phyloP scores from a whole-genome alignment of 805 yeast genomes.

The Myxozyma monticola region DNA sequence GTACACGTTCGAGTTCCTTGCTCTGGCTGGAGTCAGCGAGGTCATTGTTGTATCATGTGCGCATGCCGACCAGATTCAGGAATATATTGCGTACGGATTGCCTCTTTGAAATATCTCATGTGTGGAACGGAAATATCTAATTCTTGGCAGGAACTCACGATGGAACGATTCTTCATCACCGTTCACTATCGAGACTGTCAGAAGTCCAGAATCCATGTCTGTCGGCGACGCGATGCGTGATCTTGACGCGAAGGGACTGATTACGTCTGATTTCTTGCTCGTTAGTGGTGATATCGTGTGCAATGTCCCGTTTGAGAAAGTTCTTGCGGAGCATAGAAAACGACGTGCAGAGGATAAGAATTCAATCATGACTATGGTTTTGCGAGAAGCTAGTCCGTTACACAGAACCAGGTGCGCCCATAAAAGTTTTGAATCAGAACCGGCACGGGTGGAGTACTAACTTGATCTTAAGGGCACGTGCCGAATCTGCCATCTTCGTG shows the following conservation, averaged over 20 bases:
- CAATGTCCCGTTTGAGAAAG: conserved; percentile 75
- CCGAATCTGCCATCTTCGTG: conserved; percentile 82
- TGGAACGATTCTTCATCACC: conserved; percentile 61
- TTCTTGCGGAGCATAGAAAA: conserved; percentile 69
- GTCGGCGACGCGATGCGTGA: conserved; percentile 99
- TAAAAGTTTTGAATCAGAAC: not conserved
- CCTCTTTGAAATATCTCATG: not conserved
- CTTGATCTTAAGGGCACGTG: too few species aligned
- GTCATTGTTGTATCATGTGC: conserved; percentile 87
- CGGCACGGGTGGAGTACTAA: conserved; percentile 46
- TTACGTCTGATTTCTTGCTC: conserved; percentile 83
- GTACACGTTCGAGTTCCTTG: conserved; percentile 90
- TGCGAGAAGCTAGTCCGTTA: conserved; percentile 77
- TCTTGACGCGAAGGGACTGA: conserved; percentile 83
- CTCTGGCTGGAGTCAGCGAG: conserved; percentile 85
- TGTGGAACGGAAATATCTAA: not conserved
- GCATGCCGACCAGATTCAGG: conserved; percentile 85
- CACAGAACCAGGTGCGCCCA: conserved; percentile 75
- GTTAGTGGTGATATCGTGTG: conserved; percentile 96
- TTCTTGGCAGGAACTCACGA: conserved; percentile 34
- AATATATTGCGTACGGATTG: conserved; percentile 57
- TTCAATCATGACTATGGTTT: conserved; percentile 91
- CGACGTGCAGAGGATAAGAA: conserved; percentile 77
- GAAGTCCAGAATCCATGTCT: conserved; percentile 82
- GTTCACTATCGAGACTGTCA: conserved; percentile 72